Base-by-base conservation (phyloP, 768 basidiomycete genomes). In the Harrya chromipes region DNA sequence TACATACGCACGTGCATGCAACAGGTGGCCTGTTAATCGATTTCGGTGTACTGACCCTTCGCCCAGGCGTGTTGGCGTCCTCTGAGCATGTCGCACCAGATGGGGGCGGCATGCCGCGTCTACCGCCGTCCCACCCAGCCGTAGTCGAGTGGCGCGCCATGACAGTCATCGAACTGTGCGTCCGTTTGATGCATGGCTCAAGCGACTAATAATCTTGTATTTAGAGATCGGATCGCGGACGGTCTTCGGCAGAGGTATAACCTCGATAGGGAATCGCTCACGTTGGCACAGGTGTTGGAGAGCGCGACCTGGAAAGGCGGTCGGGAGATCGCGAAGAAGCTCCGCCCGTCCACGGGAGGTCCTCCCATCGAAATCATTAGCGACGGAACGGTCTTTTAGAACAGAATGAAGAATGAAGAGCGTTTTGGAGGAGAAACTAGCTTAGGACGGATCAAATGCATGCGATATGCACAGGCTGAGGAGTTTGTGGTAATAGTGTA, bases 301-400 rank as follows among this genome's bases (percentile, higher is more conserved):
- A 84, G 85, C 43, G 94, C 94, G 2, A 98, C 94, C 0, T 99
- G 95, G 95, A 95, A 94, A 63, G 93, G 92, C 1, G 95, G 95
- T 4, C 75, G 95, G 4, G 92, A 95, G 70, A 90, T 97, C 34
- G 95, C 95, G 4, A 87, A 84, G 64, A 68, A 75, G 64, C 84
- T 80, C 65, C 72, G 94, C 5, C 87, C 85, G 0, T 72, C 75
- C 37, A 84, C 81, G 0, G 84, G 87, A 7, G 92, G 92, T 1
- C 91, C 90, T 0, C 90, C 90, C 1, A 88, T 93, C 59, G 89
- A 90, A 52, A 90, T 92, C 49, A 78, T 83, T 52, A 90, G 88
- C 52, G 90, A 92, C 52, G 90, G 90, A 3, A 92, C 90, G 1
- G 80, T 91, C 5, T 90, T 91, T 60, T 91, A 57, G 59, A 21